phyloP scores from a whole-genome alignment of 2,329 filamentous ascomycete genomes.

The Chlorencoelia australis region DNA sequence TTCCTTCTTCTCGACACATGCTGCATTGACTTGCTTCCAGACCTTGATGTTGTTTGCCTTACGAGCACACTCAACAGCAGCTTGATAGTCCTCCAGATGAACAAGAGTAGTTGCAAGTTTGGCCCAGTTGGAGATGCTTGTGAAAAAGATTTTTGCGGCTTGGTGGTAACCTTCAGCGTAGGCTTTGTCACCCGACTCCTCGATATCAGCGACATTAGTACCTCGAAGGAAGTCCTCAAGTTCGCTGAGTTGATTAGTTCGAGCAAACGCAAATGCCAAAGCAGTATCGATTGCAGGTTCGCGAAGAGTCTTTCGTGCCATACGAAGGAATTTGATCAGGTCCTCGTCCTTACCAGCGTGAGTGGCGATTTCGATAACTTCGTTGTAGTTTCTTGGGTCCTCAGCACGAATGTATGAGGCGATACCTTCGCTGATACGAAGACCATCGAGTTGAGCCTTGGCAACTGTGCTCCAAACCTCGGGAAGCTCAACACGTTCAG shows the following conservation, averaged over 20 bases:
- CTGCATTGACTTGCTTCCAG: constrained; percentile 97
- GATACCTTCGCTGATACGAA: constrained; percentile 84
- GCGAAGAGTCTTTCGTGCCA: constrained; percentile 93
- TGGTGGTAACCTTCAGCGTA: constrained; percentile 90
- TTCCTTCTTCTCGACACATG: constrained; percentile 94
- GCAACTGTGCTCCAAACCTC: constrained; percentile 98
- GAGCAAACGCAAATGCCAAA: constrained; percentile 86
- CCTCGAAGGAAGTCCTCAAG: constrained; percentile 91
- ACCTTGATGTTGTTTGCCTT: constrained; percentile 99
- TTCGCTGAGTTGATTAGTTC: constrained; percentile 82
- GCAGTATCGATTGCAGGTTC: constrained; percentile 91
- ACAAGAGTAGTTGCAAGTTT: constrained; percentile 96
- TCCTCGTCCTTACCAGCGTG: constrained; percentile 97
- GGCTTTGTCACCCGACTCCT: constrained; percentile 96
- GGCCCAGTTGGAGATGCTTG: constrained; percentile 98
- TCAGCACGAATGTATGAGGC: constrained; percentile 95
- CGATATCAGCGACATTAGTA: constrained; percentile 90
- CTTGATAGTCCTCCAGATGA: constrained; percentile 95
- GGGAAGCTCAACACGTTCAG: constrained; percentile 84
- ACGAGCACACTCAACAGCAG: constrained; percentile 91
- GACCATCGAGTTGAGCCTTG: constrained; percentile 93
- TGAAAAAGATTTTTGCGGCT: constrained; percentile 98
- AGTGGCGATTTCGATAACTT: constrained; percentile 93
- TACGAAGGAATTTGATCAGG: constrained; percentile 88
- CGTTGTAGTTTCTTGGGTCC: constrained; percentile 84